Base-by-base conservation (phyloP, 2,329 filamentous ascomycete species). In the Aspergillus sp. region DNA sequence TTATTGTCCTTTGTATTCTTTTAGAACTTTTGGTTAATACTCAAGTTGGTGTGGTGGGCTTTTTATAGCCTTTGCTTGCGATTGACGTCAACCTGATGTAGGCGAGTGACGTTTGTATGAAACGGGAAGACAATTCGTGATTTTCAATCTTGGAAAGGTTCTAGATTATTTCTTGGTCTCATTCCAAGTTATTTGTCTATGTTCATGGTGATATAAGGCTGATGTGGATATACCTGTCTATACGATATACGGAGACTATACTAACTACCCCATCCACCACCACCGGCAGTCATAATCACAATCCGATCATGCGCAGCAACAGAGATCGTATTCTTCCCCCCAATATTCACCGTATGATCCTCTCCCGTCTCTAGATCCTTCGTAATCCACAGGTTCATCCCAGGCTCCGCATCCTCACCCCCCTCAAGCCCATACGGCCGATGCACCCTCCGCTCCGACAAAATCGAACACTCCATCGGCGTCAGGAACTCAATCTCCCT, bases 301-400 rank as follows among this genome's bases (percentile, higher is more conserved):
- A 87, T 84, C 5, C 85, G 75, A 67, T 87, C 85, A 17, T 85
- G 84, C 3, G 80, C 78, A 65, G 80, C 74, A 79, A 87, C 85
- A 13, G 74, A 76, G 12, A 84, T 84, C 4, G 85, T 87, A 56
- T 86, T 86, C 75, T 87, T 87, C 7, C 81, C 84, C 0, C 85
- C 85, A 19, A 88, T 73, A 59, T 84, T 86, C 60, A 87, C 81
- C 49, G 77, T 76, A 44, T 82, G 75, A 58, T 80, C 79, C 60
- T 79, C 76, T 1, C 75, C 77, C 42, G 65, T 77, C 72, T 85
- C 86, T 64, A 81, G 78, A 53, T 93, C 87, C 60, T 84, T 88
- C 7, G 90, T 81, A 33, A 96, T 87, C 93, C 93, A 98, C 46
- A 96, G 79, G 66, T 98, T 98, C 60, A 93, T 77, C 0, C 93